Evolutionary conservation across 2,329 filamentous ascomycete genomes (phyloP), one percentile per base, ranked within the genome.

Genomic region (Fusarium mexicanum): DNA sequence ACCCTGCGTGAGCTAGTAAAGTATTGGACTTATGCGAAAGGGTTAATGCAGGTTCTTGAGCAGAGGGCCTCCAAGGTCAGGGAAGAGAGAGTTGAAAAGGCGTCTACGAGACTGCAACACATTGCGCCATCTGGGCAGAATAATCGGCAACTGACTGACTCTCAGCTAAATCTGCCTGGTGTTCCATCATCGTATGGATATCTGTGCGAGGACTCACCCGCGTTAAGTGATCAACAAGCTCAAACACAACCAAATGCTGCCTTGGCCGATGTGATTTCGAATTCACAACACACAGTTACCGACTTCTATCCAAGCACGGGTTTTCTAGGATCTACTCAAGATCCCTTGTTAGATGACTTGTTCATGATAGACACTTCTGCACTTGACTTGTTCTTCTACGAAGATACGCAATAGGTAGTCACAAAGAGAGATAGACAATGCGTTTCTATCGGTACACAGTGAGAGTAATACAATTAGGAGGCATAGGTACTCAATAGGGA

Each of bases 11-110:
- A 68, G 22, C 64, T 68, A 3, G 47, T 55, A 1, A 68, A 54
- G 12, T 68, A 68, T 16, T 68, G 64, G 64, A 68, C 48, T 16
- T 68, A 62, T 18, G 65, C 65, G 2, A 53, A 44, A 13, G 65
- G 65, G 0, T 5, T 68, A 1, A 22, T 68, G 5, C 48, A 54
- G 18, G 40, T 68, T 5, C 54, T 68, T 20, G 65, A 68, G 18
- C 54, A 68, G 24, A 62, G 64, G 5, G 54, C 35, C 11, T 68
- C 41, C 18, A 48, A 48, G 26, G 14, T 26, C 18, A 46, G 35
- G 12, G 53, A 24, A 1, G 50, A 51, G 6, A n/a, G n/a, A 35
- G 24, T 22, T 22, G 35, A 43, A 20, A 26, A 17, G 26, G 8
- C 59, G 10, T 41, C 59, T 9, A 14, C 29, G 6, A 43, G 10